phyloP scores from a whole-genome alignment of 1,284 basidiomycete genomes.

The Coniferiporia sulphurascens region DNA sequence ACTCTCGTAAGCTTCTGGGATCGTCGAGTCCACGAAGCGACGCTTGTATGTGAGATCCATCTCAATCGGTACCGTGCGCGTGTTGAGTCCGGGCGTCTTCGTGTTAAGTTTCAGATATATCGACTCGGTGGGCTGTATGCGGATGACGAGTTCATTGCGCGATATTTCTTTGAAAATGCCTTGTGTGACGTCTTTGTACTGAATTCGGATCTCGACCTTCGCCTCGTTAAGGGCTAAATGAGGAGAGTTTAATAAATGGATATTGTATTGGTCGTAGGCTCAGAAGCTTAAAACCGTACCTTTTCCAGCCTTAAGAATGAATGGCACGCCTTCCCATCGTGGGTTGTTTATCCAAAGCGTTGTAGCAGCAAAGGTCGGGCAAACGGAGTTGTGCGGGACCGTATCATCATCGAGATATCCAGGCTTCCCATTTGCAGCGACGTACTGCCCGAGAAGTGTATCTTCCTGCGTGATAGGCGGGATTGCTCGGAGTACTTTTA shows the following conservation, averaged over 20 bases:
- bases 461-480: constrained; percentile 75
- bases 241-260: constrained; percentile 4
- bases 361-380: constrained; percentile 89
- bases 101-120: constrained; percentile 94
- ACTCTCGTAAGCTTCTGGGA: constrained; percentile 93
- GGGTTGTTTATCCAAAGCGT: constrained; percentile 91
- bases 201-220: constrained; percentile 94
- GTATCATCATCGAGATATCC: constrained; percentile 96
- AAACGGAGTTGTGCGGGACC: constrained; percentile 86
- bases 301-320: constrained; percentile 96
- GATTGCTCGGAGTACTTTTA: constrained; percentile 90
- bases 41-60: constrained; percentile 97
- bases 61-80: constrained; percentile 87
- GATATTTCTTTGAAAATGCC: constrained; percentile 95
- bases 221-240: constrained; percentile 84
- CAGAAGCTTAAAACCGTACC: constrained; percentile 43
- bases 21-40: constrained; percentile 82
- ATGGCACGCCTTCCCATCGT: constrained; percentile 95
- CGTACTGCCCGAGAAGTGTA: constrained; percentile 89
- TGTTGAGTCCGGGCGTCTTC: constrained; percentile 87
- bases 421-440: constrained; percentile 82
- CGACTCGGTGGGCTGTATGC: constrained; percentile 92
- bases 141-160: constrained; percentile 92
- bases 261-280: neutral
- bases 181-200: constrained; percentile 93